A percentile compares a stretch with the other conserved stretches of the same genome.
These are phyloP conservation scores for Zygoascus biomembranicola DNA, from an alignment of 805 yeast species.

Conservation along the genomic window DNA sequence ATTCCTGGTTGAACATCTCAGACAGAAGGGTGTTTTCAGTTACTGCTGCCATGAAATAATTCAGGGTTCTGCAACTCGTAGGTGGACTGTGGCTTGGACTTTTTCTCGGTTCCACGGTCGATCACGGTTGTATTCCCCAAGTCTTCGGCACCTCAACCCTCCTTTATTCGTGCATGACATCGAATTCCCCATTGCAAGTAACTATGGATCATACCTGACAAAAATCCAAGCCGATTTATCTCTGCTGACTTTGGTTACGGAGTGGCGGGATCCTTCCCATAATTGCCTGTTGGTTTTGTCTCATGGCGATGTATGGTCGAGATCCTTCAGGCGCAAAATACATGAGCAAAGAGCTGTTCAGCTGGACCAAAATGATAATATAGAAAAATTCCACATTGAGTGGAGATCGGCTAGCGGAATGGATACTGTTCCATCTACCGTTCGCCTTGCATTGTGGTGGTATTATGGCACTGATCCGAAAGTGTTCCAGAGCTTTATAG, in stretches of 20 bases:
- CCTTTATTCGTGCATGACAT: not conserved
- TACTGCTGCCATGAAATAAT: slow-evolving; percentile 28
- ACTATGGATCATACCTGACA: not conserved
- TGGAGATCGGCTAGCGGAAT: not conserved
- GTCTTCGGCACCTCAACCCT: slow-evolving; percentile 2
- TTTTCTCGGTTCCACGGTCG: slow-evolving; percentile 13
- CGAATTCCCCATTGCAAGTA: not conserved
- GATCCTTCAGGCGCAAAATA: slow-evolving; percentile 12
- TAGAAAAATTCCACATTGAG: not conserved
- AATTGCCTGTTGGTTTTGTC: slow-evolving; percentile 2
- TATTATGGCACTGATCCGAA: slow-evolving; percentile 5
- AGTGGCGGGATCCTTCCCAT: not conserved
- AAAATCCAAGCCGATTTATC: not conserved
- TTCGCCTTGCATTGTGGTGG: slow-evolving; percentile 8
- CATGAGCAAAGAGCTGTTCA: not conserved
- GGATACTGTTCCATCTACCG: not conserved
- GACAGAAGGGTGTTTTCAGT: slow-evolving; percentile 10
- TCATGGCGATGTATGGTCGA: slow-evolving; percentile 13
- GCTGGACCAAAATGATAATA: not conserved
- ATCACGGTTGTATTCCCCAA: not conserved
- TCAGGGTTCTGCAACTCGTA: slow-evolving; percentile 20
- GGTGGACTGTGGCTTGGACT: slow-evolving; percentile 37
- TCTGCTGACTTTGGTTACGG: no score
- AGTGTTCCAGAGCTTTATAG: slow-evolving; percentile 11
- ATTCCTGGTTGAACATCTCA: slow-evolving; percentile 8